Conservation (phyloP, 441 rosid genomes). For the Hura crepitans region DNA sequence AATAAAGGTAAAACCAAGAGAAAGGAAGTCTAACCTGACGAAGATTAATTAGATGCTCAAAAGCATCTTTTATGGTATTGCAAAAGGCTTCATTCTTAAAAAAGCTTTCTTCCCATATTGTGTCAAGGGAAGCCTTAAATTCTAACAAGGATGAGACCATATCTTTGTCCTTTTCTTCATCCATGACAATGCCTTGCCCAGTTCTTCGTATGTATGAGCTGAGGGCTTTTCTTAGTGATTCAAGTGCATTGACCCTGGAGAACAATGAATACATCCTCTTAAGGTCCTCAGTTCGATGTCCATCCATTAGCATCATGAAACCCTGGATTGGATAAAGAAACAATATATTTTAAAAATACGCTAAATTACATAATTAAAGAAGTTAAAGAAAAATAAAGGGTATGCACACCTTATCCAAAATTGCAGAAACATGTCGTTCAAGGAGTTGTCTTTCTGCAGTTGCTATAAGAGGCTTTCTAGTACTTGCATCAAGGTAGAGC, state of each 20-base stretch:
- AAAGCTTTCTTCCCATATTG: constrained; percentile 92
- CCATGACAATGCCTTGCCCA: constrained; percentile 83
- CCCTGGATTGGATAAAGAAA: constrained; percentile 53
- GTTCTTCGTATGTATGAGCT: constrained; percentile 74
- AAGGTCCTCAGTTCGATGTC: constrained; percentile 86
- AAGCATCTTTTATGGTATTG: constrained; percentile 89
- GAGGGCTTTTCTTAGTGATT: constrained; percentile 79
- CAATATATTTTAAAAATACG: constrained; percentile 7
- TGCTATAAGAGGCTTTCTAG: constrained; percentile 83
- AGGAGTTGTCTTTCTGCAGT: constrained; percentile 87
- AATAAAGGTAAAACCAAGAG: constrained; percentile 4
- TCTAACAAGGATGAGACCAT: constrained; percentile 86
- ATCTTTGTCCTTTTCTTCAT: constrained; percentile 98
- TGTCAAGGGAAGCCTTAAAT: constrained; percentile 83
- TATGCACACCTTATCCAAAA: constrained; percentile 79
- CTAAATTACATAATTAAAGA: constrained; percentile 16
- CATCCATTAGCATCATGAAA: constrained; percentile 85
- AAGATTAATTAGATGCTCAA: constrained; percentile 91
- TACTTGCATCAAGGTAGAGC: constrained; percentile 76
- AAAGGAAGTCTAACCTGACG: constrained; percentile 66
- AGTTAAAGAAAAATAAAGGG: constrained; percentile 12
- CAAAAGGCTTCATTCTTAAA: constrained; percentile 81
- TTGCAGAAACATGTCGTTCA: constrained; percentile 72
- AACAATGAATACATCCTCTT: constrained; percentile 71
- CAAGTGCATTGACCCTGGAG: constrained; percentile 78